Base-by-base conservation (phyloP, 164 flowering plant species). In the Aristolochia californica region DNA sequence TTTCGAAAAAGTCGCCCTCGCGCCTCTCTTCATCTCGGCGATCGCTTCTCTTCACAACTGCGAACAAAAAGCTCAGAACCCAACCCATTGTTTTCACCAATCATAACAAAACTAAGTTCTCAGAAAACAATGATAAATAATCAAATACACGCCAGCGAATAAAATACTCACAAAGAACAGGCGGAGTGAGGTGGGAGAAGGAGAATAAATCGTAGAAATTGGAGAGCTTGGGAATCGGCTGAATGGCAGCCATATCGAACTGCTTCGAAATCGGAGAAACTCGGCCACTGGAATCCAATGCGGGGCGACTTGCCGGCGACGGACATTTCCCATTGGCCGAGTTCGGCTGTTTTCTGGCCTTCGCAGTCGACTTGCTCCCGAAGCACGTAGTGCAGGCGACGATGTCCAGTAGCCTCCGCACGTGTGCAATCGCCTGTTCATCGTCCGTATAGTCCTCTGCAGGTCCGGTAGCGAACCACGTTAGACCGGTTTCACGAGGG, bases 191-290 rank as follows among this genome's bases (percentile, higher is more conserved):
- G 67, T 87, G 78, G 30, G 97, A 77, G 69, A 87, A 80, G 9
- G 83, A 78, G 94, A 93, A 85, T 82, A 88, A 93, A 22, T 93
- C 98, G 59, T 87, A 87, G 79, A 93, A 93, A 50, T 80, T 80
- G 28, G 95, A 80, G 30, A 93, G 83, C 76, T 87, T 93, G 20
- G 97, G 94, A 40, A 73, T 77, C 16, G 91, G 98, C 38, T 79
- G 91, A 64, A 93, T 81, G 21, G 88, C 76, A 43, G 72, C 84
- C 95, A 93, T 87, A 47, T 81, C 97, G 59, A 71, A 60, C 34
- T 57, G 61, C 57, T 61, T 77, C 43, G 86, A 75, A 2, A 74
- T 60, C 21, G 79, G 66, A 58, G 84, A 64, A 44, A 64, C 40
- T 34, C 40, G 53, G 13, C 76, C 62, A 47, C 10, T 34, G 40